Conservation (phyloP, 371 early-diverging fungal genomes). For the Zancudomyces culisetae region DNA sequence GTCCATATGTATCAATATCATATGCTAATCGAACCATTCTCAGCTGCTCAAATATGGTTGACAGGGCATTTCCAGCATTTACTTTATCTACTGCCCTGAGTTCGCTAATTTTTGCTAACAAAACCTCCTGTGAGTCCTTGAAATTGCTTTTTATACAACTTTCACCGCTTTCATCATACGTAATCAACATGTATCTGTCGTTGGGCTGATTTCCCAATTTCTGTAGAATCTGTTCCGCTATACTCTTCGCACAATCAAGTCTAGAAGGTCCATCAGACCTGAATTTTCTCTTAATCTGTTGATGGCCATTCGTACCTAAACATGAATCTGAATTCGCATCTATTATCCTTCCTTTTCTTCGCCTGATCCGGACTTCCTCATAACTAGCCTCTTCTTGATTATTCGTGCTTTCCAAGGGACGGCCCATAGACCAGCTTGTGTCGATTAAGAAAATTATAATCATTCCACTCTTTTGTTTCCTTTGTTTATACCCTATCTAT, state of each 20-base stretch:
- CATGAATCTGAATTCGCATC: background rate
- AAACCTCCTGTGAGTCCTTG: slow-evolving; percentile 25
- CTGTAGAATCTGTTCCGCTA: slow-evolving; percentile 43
- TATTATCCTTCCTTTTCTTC: slow-evolving; percentile 16
- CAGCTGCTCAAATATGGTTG: slow-evolving; percentile 38
- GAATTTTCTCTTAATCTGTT: too few species aligned
- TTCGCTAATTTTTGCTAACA: slow-evolving; percentile 31
- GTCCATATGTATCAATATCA: slow-evolving; percentile 34
- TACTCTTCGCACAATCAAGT: slow-evolving; percentile 44
- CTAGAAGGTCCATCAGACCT: slow-evolving; percentile 29
- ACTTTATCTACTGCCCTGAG: slow-evolving; percentile 36
- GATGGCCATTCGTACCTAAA: background rate
- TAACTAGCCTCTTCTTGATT: slow-evolving; percentile 5
- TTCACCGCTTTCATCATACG: slow-evolving; percentile 27
- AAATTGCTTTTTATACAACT: slow-evolving; percentile 25
- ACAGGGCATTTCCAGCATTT: slow-evolving; percentile 33
- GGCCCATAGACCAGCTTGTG: slow-evolving; percentile 48
- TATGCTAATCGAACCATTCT: slow-evolving; percentile 30
- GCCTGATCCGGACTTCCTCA: slow-evolving; percentile 8
- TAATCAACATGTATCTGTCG: slow-evolving; percentile 45
- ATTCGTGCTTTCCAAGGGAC: slow-evolving; percentile 1
- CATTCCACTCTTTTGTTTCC: slow-evolving; percentile 14
- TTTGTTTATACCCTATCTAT: background rate
- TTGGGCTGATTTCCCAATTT: slow-evolving; percentile 25
- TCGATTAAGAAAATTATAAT: slow-evolving; percentile 38